A percentile compares a stretch with the other conserved stretches of the same genome.
Conservation (phyloP, 805 yeast species). For the Saccharomycopsis sp. region DNA sequence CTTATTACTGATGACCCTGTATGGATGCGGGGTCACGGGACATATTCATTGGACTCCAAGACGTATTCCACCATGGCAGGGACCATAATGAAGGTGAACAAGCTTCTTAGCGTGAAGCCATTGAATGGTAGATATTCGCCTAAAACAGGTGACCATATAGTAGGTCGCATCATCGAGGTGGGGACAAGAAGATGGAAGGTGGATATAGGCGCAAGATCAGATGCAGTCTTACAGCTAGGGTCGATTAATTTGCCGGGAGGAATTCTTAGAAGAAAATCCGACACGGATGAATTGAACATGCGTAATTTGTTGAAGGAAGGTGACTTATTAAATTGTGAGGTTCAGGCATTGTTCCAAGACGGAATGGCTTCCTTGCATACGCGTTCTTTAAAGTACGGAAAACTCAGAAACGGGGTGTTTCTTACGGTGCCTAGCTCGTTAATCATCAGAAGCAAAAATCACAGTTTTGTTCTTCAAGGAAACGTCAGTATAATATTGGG, state of each 20-base stretch:
- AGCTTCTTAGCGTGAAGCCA: conserved; percentile 78
- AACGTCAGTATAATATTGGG: conserved; percentile 86
- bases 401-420: conserved; percentile 84
- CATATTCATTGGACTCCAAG: conserved; percentile 66
- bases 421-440: conserved; percentile 76
- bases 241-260: conserved; percentile 98
- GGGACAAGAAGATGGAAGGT: conserved; percentile 95
- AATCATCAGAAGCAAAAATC: conserved; percentile 79
- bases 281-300: conserved; percentile 95
- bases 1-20: conserved; percentile 89
- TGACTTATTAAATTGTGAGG: conserved; percentile 91
- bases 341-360: conserved; percentile 80
- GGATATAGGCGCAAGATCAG: conserved; percentile 91
- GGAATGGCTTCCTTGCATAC: conserved; percentile 95
- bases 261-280: conserved; percentile 85
- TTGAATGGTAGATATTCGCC: conserved; percentile 84
- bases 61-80: conserved; percentile 95
- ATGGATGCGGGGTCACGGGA: conserved; percentile 99
- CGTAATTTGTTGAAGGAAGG: conserved; percentile 91
- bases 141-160: conserved; percentile 93
- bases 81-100: conserved; percentile 75
- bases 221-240: conserved; percentile 88
- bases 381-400: conserved; percentile 91
- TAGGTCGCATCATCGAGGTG: conserved; percentile 91
- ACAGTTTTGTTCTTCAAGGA: conserved; percentile 88